Evolutionary conservation across 139 green algal genomes (phyloP), one percentile per base, ranked within the genome.

Genomic region (Picochlorum costavermella): DNA sequence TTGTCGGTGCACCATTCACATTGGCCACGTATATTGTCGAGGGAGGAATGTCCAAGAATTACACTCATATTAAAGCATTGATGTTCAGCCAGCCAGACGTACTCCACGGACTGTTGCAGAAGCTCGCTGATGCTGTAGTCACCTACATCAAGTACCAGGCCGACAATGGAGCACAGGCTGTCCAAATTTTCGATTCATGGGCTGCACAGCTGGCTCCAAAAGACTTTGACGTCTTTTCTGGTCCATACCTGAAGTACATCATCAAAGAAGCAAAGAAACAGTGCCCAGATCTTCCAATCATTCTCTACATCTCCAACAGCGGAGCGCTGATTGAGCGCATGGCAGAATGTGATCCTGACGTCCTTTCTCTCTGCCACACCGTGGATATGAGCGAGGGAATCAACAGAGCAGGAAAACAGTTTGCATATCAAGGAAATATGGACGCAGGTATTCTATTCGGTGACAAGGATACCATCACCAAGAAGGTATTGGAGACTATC

Each of bases 161-260:
- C 29, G 86, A 92, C 73, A 64, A 67, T 10, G 87, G 87, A 37
- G 87, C 87, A 23, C 81, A 97, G 80, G 78, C 83, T 31, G 84
- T 97, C 23, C 90, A 97, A 78, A 94, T 97, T 68, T 97, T 97
- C 70, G 90, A 97, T 81, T 92, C 82, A 14, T 97, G 90, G 90
- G 90, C 90, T 25, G 84, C 77, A 5, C 63, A 92, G 68, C 82
- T 97, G 55, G 43, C 75, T 53, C 88, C 88, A 10, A 77, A 85
- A 70, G 90, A 97, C 78, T 97, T 94, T 75, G 90, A 97, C 46
- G 72, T 93, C 14, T 97, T 95, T 70, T 65, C 75, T 3, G 83
- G 68, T 4, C 89, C 89, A 20, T 95, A 96, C 81, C 81, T 92
- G 63, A 84, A 85, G 63, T 81, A 86, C 68, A 84, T 91, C 60